Conservation (phyloP, 208 protist species). For the Kentomonas sorsogonicus region DNA sequence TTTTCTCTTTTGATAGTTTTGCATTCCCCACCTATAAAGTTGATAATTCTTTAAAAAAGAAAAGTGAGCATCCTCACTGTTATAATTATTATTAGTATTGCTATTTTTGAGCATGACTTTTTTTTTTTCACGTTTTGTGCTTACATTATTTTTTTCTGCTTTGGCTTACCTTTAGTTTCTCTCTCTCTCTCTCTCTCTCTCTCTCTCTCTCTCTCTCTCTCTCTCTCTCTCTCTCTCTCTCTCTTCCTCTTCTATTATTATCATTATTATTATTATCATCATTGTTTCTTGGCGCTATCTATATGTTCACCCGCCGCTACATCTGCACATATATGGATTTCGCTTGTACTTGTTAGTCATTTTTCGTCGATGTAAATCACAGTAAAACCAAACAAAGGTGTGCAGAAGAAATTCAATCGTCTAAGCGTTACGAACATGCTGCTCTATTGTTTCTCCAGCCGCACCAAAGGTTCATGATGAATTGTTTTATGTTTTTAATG, state of each 20-base stretch:
- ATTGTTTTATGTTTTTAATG: not conserved
- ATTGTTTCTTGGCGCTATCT: not conserved
- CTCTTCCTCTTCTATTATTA: constrained; percentile 5
- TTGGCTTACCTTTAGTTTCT: constrained; percentile 4
- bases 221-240: too few relatives aligned
- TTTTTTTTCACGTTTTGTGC: not conserved
- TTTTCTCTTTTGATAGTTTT: too few relatives aligned
- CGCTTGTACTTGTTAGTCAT: too few relatives aligned
- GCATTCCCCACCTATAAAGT: too few relatives aligned
- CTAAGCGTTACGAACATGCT: not conserved
- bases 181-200: constrained; percentile 4
- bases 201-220: too few relatives aligned
- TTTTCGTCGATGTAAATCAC: too few relatives aligned
- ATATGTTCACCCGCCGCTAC: not conserved
- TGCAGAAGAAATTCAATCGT: not conserved
- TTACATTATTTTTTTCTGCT: not conserved
- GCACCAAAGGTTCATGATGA: not conserved
- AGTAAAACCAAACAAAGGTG: not conserved
- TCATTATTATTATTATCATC: not conserved
- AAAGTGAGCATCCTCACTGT: constrained; percentile 4
- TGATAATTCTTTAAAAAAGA: too few relatives aligned
- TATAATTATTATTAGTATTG: constrained; percentile 1
- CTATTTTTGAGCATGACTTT: not conserved
- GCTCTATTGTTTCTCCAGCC: not conserved
- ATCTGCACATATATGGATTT: not conserved